Evolutionary conservation across 192 early-diverging fungal genomes (phyloP), one percentile per base, ranked within the genome.

Genomic region (Coemansia sp.): DNA sequence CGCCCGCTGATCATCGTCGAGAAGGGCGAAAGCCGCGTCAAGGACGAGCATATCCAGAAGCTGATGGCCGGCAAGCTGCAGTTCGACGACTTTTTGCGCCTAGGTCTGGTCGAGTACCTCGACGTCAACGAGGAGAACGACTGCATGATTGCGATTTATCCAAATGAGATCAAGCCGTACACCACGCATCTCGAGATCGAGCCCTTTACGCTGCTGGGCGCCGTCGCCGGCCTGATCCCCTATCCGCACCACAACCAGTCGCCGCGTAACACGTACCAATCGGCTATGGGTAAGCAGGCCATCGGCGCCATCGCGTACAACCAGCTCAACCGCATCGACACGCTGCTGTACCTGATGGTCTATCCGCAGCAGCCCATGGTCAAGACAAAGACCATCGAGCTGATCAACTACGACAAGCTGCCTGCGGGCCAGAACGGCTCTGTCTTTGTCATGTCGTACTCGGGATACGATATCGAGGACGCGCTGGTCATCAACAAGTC

Each of bases 191-290:
- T 95, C 8, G 96, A 98, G 74, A 98, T 98, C 60, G 92, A 94
- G 48, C 93, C 95, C 19, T 96, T 96, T 61, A 95, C 94, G 36
- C 83, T 98, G 47, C 84, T 98, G 46, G 96, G 96, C 47, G 94
- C 93, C 19, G 95, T 97, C 16, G 96, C 96, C n/a, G 94, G 95
- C 6, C 75, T 98, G 46, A 97, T 98, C 86, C 96, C 96, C 35
- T 98, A 94, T 72, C 95, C 95, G 39, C 93, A 98, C 77, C 96
- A 98, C 82, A 98, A 98, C 78, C 96, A 98, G 81, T 93, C 91
- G 58, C 95, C 96, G 29, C 89, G 96, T 80, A 97, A 97, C 83
- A 97, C 94, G 16, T 98, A 97, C 75, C 96, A 98, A 84, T 97
- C 90, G 60, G 95, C 95, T 73, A 98, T 98, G 97, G 94, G 94